Evolutionary conservation across 805 yeast genomes (phyloP).

Genomic region (Yamadazyma kitorensis): DNA sequence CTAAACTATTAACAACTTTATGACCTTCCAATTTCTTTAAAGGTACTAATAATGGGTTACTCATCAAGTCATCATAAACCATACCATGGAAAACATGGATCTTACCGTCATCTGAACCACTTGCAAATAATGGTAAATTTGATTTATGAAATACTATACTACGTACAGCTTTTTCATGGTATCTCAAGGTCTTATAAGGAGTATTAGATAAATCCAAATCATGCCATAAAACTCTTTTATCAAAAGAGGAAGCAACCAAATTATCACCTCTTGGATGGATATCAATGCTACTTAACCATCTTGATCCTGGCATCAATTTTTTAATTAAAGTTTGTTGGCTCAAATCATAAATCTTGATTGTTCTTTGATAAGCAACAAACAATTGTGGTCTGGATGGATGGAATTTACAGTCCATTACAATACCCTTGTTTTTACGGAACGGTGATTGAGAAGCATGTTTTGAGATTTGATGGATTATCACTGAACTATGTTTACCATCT

Average conservation of each 20-base stretch:
- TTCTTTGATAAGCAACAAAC: conserved; percentile 91
- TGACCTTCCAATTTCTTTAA: conserved; percentile 93
- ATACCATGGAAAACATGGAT: conserved; percentile 96
- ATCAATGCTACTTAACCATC: conserved; percentile 89
- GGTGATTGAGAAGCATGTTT: conserved; percentile 96
- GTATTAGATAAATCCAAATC: conserved; percentile 85
- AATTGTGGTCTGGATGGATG: conserved; percentile 95
- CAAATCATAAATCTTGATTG: conserved; percentile 85
- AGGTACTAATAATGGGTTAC: conserved; percentile 94
- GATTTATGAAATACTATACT: conserved; percentile 82
- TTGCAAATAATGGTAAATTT: conserved; percentile 83
- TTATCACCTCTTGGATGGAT: conserved; percentile 97
- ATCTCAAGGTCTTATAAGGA: conserved; percentile 93
- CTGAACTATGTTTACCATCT: conserved; percentile 82
- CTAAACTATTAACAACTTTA: conserved; percentile 71
- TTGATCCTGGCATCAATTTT: conserved; percentile 90
- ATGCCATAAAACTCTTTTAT: conserved; percentile 95
- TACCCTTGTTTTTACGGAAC: conserved; percentile 87
- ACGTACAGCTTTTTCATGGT: conserved; percentile 93
- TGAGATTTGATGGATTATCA: conserved; percentile 89
- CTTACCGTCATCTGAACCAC: conserved; percentile 92
- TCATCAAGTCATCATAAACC: conserved; percentile 92
- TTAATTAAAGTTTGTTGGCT: conserved; percentile 80
- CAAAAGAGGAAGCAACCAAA: conserved; percentile 86
- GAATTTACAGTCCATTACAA: conserved; percentile 93